Conservation (phyloP, 208 protist species). For the Leishmania tropica region DNA sequence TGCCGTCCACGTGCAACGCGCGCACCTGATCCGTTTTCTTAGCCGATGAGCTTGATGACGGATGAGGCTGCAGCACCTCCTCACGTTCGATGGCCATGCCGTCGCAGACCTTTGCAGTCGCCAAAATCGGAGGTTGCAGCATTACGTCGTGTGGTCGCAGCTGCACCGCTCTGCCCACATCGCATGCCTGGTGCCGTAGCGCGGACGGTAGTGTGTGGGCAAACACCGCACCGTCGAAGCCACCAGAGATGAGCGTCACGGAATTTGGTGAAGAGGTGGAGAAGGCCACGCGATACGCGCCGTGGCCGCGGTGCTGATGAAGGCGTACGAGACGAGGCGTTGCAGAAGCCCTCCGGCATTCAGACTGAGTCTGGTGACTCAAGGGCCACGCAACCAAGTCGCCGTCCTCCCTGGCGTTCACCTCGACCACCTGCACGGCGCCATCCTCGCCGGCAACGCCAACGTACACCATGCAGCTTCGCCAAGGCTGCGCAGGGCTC, state of each 20-base stretch:
- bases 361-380: background rate
- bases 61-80: background rate
- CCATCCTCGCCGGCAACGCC: slow-evolving; percentile 69
- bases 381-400: background rate
- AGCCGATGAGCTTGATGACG: background rate
- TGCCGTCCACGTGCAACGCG: slow-evolving; percentile 24
- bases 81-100: background rate
- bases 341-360: background rate
- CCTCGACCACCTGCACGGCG: slow-evolving; percentile 37
- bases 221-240: slow-evolving; percentile 58
- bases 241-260: slow-evolving; percentile 41
- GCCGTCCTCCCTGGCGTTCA: slow-evolving; percentile 2
- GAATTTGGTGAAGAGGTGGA: background rate
- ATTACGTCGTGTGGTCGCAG: background rate
- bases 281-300: slow-evolving; percentile 59
- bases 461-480: slow-evolving; percentile 2
- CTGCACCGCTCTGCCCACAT: background rate
- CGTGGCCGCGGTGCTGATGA: slow-evolving; percentile 65
- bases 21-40: slow-evolving; percentile 19
- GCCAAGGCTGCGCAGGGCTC: background rate
- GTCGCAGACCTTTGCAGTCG: background rate
- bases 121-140: background rate
- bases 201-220: slow-evolving; percentile 11
- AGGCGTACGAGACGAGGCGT: slow-evolving; percentile 14
- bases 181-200: background rate